A percentile compares a stretch with the other conserved stretches of the same genome.
These are phyloP conservation scores for Corymbia calophylla DNA, from an alignment of 441 rosid genomes.

Conservation along the genomic window DNA sequence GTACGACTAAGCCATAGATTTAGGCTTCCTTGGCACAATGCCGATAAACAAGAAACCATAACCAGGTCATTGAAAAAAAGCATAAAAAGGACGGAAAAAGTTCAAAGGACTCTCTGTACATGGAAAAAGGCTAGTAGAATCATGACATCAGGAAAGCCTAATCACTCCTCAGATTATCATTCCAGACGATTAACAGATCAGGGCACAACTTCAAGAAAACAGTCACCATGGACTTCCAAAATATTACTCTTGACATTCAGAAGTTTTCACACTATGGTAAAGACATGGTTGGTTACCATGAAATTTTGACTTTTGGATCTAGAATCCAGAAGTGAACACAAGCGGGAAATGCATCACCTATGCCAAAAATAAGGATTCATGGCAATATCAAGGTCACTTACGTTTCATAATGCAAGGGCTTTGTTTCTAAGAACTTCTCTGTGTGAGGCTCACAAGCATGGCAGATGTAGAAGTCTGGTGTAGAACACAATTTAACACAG, in stretches of 20 bases:
- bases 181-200: background rate
- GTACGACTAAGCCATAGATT: background rate
- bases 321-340: background rate
- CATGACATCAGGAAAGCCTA: background rate
- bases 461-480: constrained; percentile 46
- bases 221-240: background rate
- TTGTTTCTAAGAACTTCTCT: constrained; percentile 8
- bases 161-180: background rate
- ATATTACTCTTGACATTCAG: background rate
- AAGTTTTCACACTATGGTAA: background rate
- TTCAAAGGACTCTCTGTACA: background rate
- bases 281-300: background rate
- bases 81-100: background rate
- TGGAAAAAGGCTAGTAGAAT: background rate
- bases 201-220: background rate
- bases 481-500: constrained; percentile 47
- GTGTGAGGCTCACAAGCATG: constrained; percentile 64
- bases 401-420: constrained; percentile 27
- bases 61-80: background rate
- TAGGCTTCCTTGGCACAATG: background rate
- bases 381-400: constrained; percentile 11
- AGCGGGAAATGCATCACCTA: background rate
- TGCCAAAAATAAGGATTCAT: background rate
- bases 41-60: background rate
- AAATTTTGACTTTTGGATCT: background rate